Percentiles rank a stretch among this genome's conserved stretches.
Evolutionary conservation across 1,139 yeast genomes (phyloP).

Genomic region (Magnusiomyces sp.): DNA sequence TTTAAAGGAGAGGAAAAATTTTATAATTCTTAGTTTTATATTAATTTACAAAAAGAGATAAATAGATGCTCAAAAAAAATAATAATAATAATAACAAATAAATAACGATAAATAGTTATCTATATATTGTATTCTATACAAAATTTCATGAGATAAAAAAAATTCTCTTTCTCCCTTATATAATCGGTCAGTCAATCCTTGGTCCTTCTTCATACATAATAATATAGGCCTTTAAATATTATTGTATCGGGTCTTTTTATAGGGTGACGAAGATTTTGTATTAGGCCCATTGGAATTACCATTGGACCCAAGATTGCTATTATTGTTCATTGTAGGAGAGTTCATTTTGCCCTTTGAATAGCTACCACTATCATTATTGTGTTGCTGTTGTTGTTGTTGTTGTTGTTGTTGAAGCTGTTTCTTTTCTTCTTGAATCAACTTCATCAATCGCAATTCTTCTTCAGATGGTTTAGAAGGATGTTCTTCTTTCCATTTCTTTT

Average conservation of each 20-base stretch:
- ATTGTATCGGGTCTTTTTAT: not conserved
- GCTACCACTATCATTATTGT: too few relatives aligned
- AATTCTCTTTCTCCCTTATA: too few relatives aligned
- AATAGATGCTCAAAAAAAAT: too few relatives aligned
- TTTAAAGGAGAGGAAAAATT: too few relatives aligned
- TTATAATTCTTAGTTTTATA: too few relatives aligned
- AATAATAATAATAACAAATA: too few relatives aligned
- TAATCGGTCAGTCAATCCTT: too few relatives aligned
- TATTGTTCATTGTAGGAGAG: not conserved
- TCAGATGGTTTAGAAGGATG: constrained; percentile 30
- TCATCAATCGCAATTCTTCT: constrained; percentile 26
- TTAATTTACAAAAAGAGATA: too few relatives aligned
- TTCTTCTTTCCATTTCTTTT: constrained; percentile 33
- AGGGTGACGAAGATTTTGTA: not conserved
- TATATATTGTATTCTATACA: too few relatives aligned
- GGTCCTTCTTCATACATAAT: not conserved
- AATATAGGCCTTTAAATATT: not conserved
- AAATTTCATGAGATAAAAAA: too few relatives aligned
- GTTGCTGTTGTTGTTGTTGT: constrained; percentile 5
- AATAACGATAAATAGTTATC: too few relatives aligned
- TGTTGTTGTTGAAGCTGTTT: constrained; percentile 8
- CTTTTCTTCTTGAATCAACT: constrained; percentile 14
- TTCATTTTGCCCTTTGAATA: too few relatives aligned
- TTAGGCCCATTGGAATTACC: not conserved
- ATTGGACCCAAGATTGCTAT: not conserved